Conservation (phyloP, 2,329 filamentous ascomycete species). For the Tolypocladium capitatum region DNA sequence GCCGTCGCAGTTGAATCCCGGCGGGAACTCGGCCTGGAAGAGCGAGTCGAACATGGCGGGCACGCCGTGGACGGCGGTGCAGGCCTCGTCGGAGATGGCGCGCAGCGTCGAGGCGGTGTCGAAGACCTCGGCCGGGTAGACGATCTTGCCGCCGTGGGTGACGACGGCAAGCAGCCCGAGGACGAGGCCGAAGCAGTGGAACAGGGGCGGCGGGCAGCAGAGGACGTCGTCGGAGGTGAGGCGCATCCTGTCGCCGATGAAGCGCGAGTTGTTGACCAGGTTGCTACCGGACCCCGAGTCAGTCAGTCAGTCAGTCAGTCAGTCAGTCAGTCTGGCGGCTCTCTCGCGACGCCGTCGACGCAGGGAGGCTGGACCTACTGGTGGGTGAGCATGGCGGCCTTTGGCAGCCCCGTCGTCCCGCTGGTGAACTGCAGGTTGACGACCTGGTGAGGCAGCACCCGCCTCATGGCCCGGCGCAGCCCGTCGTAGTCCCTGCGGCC, state of each 20-base stretch:
- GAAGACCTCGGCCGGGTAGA: conserved; percentile 65
- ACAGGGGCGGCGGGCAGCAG: conserved; percentile 72
- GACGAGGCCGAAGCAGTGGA: conserved; percentile 77
- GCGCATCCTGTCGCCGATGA: conserved; percentile 62
- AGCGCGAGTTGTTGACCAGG: conserved; percentile 52
- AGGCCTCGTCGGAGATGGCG: conserved; percentile 52
- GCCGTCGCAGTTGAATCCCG: conserved; percentile 30
- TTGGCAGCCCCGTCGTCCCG: conserved; percentile 61
- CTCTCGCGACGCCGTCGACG: background rate
- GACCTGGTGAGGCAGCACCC: conserved; percentile 50
- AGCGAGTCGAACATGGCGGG: conserved; percentile 72
- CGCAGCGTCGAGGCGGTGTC: conserved; percentile 52
- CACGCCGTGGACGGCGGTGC: conserved; percentile 68
- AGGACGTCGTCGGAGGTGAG: conserved; percentile 53
- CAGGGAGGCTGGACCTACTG: conserved; percentile 30
- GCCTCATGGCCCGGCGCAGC: conserved; percentile 38
- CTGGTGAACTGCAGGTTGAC: conserved; percentile 66
- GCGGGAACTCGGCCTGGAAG: conserved; percentile 30
- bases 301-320: no score
- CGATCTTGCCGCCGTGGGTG: conserved; percentile 62
- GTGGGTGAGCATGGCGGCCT: conserved; percentile 63
- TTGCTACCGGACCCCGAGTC: conserved; percentile 24
- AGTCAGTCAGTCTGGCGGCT: no score
- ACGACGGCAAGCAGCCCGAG: conserved; percentile 59
- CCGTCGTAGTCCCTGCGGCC: conserved; percentile 31